phyloP scores from a whole-genome alignment of 306 rosid species.

The Vachellia collinsii region DNA sequence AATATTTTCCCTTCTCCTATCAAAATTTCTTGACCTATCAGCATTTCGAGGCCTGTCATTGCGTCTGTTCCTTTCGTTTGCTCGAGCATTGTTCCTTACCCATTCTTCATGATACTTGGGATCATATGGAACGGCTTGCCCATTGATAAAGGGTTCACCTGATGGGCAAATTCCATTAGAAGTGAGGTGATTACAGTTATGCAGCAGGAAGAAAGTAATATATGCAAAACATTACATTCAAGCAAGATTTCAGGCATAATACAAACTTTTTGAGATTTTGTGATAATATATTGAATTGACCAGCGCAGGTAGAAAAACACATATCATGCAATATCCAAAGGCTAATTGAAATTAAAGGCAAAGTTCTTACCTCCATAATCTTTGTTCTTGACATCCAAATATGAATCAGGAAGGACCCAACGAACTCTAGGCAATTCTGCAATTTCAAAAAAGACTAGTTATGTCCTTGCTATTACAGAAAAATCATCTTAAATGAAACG shows the following conservation, averaged over 20 bases:
- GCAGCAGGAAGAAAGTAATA: constrained; percentile 1
- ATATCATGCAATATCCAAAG: neutral
- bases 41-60: constrained; percentile 83
- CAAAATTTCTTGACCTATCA: constrained; percentile 88
- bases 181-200: neutral
- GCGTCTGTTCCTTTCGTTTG: constrained; percentile 94
- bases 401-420: constrained; percentile 99
- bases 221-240: constrained; percentile 1
- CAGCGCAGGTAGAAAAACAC: neutral
- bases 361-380: constrained; percentile 83
- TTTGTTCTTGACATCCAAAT: constrained; percentile 87
- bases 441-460: neutral
- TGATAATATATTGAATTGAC: neutral
- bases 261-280: neutral
- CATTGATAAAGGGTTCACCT: constrained; percentile 97
- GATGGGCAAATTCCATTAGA: constrained; percentile 26
- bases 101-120: constrained; percentile 92
- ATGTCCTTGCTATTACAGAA: neutral
- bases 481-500: neutral
- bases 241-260: constrained; percentile 4
- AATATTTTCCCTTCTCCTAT: constrained; percentile 81
- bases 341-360: constrained; percentile 12
- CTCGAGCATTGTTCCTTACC: constrained; percentile 88
- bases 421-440: constrained; percentile 83
- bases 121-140: constrained; percentile 92